phyloP scores from a whole-genome alignment of 441 rosid species.

The Geranium incanum region DNA sequence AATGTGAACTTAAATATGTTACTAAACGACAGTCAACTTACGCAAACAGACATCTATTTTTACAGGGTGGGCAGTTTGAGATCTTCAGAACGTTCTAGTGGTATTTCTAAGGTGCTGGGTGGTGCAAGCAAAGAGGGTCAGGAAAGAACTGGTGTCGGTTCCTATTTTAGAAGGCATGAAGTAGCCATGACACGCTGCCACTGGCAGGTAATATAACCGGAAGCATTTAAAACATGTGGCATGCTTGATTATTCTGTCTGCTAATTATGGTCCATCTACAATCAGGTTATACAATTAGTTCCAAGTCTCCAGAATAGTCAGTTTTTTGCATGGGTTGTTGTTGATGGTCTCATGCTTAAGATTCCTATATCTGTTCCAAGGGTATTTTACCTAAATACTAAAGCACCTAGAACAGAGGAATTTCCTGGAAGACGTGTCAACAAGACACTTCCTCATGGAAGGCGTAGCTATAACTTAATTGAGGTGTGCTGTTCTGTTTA shows the following conservation, averaged over 20 bases:
- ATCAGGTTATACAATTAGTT: constrained; percentile 83
- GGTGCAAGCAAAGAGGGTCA: constrained; percentile 34
- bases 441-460: constrained; percentile 89
- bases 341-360: constrained; percentile 88
- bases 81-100: constrained; percentile 32
- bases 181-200: constrained; percentile 64
- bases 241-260: constrained; percentile 24
- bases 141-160: constrained; percentile 59
- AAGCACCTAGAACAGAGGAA: constrained; percentile 49
- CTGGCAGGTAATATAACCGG: constrained; percentile 64
- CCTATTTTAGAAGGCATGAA: constrained; percentile 80
- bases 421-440: constrained; percentile 82
- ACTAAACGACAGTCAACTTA: constrained; percentile 12
- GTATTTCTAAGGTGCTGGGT: constrained; percentile 25
- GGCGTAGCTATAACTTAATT: constrained; percentile 58
- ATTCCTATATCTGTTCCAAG: constrained; percentile 75
- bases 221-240: constrained; percentile 19
- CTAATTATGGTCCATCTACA: constrained; percentile 17
- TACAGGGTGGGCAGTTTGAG: constrained; percentile 55
- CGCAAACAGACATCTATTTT: constrained; percentile 23
- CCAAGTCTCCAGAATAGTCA: constrained; percentile 56
- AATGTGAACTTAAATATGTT: background rate
- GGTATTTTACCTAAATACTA: constrained; percentile 78
- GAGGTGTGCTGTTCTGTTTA: constrained; percentile 50
- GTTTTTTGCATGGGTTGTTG: constrained; percentile 86